Conservation (phyloP, 306 rosid species). For the Citrullus colocynthis region DNA sequence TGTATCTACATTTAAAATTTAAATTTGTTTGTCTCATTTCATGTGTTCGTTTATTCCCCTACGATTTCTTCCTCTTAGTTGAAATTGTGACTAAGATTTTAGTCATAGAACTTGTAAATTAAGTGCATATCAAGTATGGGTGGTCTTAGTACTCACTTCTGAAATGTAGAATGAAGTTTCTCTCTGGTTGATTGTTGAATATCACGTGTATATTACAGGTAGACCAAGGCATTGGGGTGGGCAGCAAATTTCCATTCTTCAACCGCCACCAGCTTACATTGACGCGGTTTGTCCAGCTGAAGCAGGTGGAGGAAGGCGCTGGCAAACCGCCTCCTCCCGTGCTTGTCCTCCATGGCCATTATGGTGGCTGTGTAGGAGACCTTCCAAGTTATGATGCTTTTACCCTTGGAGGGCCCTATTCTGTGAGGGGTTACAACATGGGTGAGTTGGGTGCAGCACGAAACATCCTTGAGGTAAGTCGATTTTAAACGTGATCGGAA, state of each 20-base stretch:
- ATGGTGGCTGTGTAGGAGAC: slow-evolving; percentile 97
- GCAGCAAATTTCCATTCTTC: slow-evolving; percentile 87
- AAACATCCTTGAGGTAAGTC: slow-evolving; percentile 81
- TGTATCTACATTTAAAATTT: neutral
- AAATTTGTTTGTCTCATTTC: neutral
- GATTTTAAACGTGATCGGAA: neutral
- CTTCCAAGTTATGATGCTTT: slow-evolving; percentile 98
- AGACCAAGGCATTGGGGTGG: slow-evolving; percentile 91
- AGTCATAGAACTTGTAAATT: neutral
- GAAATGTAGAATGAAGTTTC: neutral
- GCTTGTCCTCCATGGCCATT: slow-evolving; percentile 90
- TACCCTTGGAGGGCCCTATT: slow-evolving; percentile 95
- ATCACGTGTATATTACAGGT: slow-evolving; percentile 38
- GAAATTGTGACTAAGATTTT: neutral
- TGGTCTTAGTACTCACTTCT: neutral
- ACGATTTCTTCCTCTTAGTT: neutral
- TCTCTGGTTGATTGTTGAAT: slow-evolving; percentile 9
- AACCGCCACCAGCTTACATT: slow-evolving; percentile 91
- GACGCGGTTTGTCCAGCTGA: slow-evolving; percentile 65
- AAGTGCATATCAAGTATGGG: neutral
- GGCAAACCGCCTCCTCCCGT: slow-evolving; percentile 93
- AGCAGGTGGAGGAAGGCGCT: slow-evolving; percentile 81
- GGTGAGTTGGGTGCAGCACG: slow-evolving; percentile 94
- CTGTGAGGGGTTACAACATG: slow-evolving; percentile 96
- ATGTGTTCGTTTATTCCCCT: neutral